Conservation (phyloP, 2,329 filamentous ascomycete species). For the Neophaeococcomyces mojaviensis region DNA sequence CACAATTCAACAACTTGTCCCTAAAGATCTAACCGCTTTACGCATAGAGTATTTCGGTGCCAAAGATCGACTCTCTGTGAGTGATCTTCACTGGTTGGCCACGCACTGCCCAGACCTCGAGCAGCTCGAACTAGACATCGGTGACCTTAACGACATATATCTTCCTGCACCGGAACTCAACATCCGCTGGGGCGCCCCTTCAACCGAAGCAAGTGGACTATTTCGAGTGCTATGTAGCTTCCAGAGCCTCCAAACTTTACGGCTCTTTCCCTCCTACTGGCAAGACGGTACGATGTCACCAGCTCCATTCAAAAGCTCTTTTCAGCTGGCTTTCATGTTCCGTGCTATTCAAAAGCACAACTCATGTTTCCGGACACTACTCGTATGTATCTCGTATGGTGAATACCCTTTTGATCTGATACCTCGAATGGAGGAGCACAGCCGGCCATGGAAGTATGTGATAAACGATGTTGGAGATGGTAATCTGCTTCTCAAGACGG, state of each 20-base stretch:
- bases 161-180: background rate
- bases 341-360: background rate
- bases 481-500: too few species aligned
- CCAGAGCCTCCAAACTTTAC: background rate
- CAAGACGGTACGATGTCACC: background rate
- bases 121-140: background rate
- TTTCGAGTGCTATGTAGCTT: background rate
- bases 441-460: background rate
- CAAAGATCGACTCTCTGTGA: background rate
- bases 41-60: background rate
- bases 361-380: background rate
- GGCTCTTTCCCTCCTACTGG: conserved; percentile 1
- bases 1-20: background rate
- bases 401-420: background rate
- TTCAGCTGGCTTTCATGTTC: background rate
- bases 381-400: background rate
- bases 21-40: background rate
- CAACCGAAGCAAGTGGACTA: background rate
- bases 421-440: background rate
- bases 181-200: background rate
- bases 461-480: background rate
- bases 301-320: background rate
- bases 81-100: background rate
- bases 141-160: background rate
- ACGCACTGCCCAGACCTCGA: background rate